phyloP scores from a whole-genome alignment of 2,329 filamentous ascomycete species.

The Microascus cirrosus region DNA sequence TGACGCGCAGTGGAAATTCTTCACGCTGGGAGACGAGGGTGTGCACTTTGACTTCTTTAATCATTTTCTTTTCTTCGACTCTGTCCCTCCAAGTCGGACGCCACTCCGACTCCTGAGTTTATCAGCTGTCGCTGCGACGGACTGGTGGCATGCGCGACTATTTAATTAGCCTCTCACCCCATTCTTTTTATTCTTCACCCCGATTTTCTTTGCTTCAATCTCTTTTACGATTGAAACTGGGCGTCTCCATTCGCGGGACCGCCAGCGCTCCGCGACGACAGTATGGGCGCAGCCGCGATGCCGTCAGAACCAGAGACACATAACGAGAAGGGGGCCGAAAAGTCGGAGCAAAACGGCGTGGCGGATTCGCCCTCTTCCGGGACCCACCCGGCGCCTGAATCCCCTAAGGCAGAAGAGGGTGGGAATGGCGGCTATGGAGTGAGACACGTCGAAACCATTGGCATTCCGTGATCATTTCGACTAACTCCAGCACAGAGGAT shows the following conservation, averaged over 20 bases:
- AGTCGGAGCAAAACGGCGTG: background rate
- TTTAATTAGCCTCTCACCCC: too few species aligned
- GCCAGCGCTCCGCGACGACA: background rate
- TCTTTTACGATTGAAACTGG: background rate
- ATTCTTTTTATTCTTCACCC: too few species aligned
- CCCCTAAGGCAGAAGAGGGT: background rate
- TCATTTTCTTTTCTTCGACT: too few species aligned
- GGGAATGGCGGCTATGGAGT: background rate
- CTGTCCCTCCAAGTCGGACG: too few species aligned
- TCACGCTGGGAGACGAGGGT: background rate
- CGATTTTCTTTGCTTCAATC: too few species aligned
- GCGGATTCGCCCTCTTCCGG: background rate
- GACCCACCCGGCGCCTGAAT: background rate
- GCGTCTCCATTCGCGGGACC: background rate
- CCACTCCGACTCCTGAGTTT: too few species aligned
- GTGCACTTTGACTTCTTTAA: background rate
- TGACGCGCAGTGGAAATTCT: background rate
- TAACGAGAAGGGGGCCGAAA: background rate
- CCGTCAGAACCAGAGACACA: background rate
- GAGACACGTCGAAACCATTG: background rate
- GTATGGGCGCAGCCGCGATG: background rate
- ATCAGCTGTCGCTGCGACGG: too few species aligned
- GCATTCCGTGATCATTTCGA: background rate
- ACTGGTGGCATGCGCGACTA: too few species aligned
- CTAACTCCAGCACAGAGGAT: constrained; percentile 5